Evolutionary conservation across 116 monocot species (phyloP).

Genomic region (Dioscorea cayenensis): DNA sequence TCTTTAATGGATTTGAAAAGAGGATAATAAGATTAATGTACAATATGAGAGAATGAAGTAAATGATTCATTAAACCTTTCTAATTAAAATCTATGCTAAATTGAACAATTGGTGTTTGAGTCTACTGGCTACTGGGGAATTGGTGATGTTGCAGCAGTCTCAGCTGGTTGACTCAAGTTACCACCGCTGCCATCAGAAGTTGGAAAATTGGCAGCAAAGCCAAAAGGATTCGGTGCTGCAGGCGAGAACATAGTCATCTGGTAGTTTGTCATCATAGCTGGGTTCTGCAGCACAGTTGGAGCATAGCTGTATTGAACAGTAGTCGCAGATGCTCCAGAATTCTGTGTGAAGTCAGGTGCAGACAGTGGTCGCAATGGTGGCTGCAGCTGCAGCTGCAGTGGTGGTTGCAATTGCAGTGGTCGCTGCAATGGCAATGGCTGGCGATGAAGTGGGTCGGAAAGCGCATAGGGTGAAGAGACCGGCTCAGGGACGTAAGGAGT

Average conservation of each 20-base stretch:
- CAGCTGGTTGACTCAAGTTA: no score
- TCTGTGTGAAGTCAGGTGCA: not conserved
- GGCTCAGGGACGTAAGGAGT: constrained; percentile 21
- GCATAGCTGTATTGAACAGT: not conserved
- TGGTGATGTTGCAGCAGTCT: not conserved
- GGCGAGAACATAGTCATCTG: not conserved
- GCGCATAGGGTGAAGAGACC: constrained; percentile 19
- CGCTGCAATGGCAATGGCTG: constrained; percentile 23
- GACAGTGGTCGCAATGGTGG: not conserved
- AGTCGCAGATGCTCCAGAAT: not conserved
- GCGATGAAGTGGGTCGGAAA: constrained; percentile 6
- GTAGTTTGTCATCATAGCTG: not conserved
- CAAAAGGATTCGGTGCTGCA: not conserved
- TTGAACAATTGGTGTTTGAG: not conserved
- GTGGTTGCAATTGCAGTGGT: constrained; percentile 10
- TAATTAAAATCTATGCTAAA: not conserved
- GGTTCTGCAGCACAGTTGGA: not conserved
- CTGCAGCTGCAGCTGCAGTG: constrained; percentile 4
- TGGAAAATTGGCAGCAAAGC: not conserved
- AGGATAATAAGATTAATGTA: not conserved
- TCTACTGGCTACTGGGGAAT: not conserved
- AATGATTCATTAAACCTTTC: not conserved
- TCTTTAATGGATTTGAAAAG: not conserved
- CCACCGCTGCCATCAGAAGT: not conserved
- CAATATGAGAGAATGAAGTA: not conserved